Evolutionary conservation across 257 asterid genomes (phyloP), one percentile per base, ranked within the genome.

Genomic region (Rauvolfia tetraphylla): DNA sequence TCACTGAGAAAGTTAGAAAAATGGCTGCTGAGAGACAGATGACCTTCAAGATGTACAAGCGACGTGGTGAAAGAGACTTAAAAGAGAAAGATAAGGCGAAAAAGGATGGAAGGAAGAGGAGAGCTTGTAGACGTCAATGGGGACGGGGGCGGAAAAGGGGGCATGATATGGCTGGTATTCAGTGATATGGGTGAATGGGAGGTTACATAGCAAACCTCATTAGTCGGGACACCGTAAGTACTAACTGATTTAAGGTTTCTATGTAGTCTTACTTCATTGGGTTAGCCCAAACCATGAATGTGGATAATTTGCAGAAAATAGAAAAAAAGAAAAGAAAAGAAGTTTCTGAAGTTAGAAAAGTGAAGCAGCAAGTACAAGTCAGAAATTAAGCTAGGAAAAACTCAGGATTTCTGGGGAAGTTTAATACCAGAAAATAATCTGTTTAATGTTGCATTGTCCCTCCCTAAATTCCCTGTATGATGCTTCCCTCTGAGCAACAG

Each of bases 31-130:
- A 90, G 84, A 89, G 97, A 85, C 84, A 89, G 41, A 81, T 89
- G 86, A 90, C 95, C 0, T 94, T 94, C 85, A 94, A 92, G 90
- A 92, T 90, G 98, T 92, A 94, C 80, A 94, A 94, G 83, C 84
- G 95, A 78, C 93, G 90, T 0, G 96, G 97, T 3, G 98, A 90
- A 76, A 90, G 96, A 75, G 95, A 89, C 83, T 83, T 92, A 88
- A 90, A 78, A 75, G 97, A 92, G 80, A 94, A 90, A 76, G 85
- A 44, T 10, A 94, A 90, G 86, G 87, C 83, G 34, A 88, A 85
- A 77, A 66, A 72, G 29, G 95, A 85, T 77, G 95, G 93, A 71
- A 90, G 97, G 82, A 89, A 92, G 88, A 79, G 90, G 75, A 88
- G 98, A 83, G 88, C 90, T 59, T 90, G 95, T 15, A 75, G 83